These are phyloP conservation scores for Dendrobium chrysotoxum DNA, from an alignment of 106 monocot species.

Conservation along the genomic window DNA sequence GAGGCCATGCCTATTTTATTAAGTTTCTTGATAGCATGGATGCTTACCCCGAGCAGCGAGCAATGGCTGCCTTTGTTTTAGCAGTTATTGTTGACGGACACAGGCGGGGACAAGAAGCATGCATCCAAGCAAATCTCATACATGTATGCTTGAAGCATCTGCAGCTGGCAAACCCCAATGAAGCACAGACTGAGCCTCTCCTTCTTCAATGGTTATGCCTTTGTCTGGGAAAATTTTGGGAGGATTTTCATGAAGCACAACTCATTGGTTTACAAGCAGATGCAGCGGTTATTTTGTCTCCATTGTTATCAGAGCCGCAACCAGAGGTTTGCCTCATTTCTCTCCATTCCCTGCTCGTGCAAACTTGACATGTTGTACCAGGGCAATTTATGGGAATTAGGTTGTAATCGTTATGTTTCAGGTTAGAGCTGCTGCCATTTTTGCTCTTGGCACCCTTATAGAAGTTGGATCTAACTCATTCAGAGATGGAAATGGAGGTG, in stretches of 20 bases:
- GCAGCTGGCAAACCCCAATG: slow-evolving; percentile 47
- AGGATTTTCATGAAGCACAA: slow-evolving; percentile 89
- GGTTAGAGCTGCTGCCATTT: slow-evolving; percentile 95
- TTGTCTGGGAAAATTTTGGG: slow-evolving; percentile 91
- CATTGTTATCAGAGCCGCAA: slow-evolving; percentile 70
- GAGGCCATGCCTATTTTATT: slow-evolving; percentile 87
- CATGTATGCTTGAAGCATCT: slow-evolving; percentile 83
- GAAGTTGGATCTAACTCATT: slow-evolving; percentile 53
- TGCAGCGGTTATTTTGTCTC: slow-evolving; percentile 49
- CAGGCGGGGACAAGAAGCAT: slow-evolving; percentile 77
- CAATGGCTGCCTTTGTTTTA: slow-evolving; percentile 98
- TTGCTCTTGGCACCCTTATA: slow-evolving; percentile 79
- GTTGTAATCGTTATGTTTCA: slow-evolving; percentile 19
- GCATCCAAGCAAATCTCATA: slow-evolving; percentile 64
- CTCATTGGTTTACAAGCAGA: slow-evolving; percentile 60
- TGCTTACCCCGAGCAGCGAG: slow-evolving; percentile 86
- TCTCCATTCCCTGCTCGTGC: background rate
- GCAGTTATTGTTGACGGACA: slow-evolving; percentile 95
- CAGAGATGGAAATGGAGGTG: slow-evolving; percentile 45
- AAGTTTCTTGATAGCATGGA: slow-evolving; percentile 92
- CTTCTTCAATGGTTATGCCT: slow-evolving; percentile 98
- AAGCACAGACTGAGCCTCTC: slow-evolving; percentile 73
- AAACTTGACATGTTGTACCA: background rate
- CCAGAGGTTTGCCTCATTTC: slow-evolving; percentile 51
- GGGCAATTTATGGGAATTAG: background rate